phyloP scores from a whole-genome alignment of 257 asterid genomes.

The Leptodermis oblonga region DNA sequence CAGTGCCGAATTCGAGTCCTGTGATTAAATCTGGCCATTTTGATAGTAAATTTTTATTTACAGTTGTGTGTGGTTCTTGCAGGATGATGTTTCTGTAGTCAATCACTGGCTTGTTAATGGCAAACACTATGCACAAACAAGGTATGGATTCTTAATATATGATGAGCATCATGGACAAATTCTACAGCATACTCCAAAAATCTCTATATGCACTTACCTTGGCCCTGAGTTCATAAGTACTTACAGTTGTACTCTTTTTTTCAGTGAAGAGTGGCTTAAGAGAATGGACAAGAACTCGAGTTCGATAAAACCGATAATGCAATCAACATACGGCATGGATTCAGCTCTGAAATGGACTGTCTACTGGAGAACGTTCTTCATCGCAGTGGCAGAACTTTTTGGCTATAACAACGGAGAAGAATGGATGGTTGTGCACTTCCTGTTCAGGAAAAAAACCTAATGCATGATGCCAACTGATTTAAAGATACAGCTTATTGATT shows the following conservation, averaged over 20 bases:
- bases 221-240: not conserved
- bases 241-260: slow-evolving; percentile 6
- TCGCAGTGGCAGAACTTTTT: slow-evolving; percentile 75
- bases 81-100: slow-evolving; percentile 78
- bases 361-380: slow-evolving; percentile 92
- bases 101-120: slow-evolving; percentile 95
- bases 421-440: slow-evolving; percentile 86
- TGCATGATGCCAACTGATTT: not conserved
- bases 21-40: not conserved
- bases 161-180: not conserved
- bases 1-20: not conserved
- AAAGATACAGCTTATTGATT: not conserved
- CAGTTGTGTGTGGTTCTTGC: slow-evolving; percentile 26
- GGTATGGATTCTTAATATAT: slow-evolving; percentile 40
- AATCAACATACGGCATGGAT: slow-evolving; percentile 82
- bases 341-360: slow-evolving; percentile 85
- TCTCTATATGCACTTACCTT: not conserved
- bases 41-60: not conserved
- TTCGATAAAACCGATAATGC: slow-evolving; percentile 69
- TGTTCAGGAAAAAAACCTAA: slow-evolving; percentile 56
- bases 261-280: slow-evolving; percentile 95
- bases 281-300: slow-evolving; percentile 62
- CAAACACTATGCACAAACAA: slow-evolving; percentile 78
- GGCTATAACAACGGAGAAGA: slow-evolving; percentile 84
- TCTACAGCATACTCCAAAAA: not conserved